Base-by-base conservation (phyloP, 441 rosid species). In the Mallotus japonicus region DNA sequence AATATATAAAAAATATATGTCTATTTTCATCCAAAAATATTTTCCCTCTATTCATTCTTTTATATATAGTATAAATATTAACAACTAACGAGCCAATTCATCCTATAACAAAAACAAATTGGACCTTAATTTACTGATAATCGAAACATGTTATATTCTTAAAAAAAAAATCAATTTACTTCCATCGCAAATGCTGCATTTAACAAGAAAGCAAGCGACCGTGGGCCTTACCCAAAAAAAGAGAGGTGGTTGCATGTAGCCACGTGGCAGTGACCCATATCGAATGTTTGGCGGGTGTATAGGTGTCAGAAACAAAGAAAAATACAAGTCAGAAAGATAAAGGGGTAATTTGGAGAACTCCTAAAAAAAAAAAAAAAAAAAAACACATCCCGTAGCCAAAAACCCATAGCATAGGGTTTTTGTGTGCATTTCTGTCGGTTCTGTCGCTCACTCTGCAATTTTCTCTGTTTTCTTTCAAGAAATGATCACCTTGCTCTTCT, bases 241-340 rank as follows among this genome's bases (percentile, higher is more conserved):
- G 51, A 44, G 9, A 34, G 5, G 72, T 59, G 59, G 73, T 46
- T 75, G 74, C 73, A 72, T 76, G 79, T 16, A 13, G 83, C 85
- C 89, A 87, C 86, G 81, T 83, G 83, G 75, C 56, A 5, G 8
- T 0, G 47, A 32, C 34, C 75, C 75, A 28, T 13, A 78, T 67
- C 81, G 75, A 67, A 46, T 76, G 58, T 74, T 75, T 82, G 87
- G 87, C 85, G 83, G 73, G 85, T 83, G 86, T 67, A 32, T 37
- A 37, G 64, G 42, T 75, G 76, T 74, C 72, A 20, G 3, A 34
- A 55, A 5, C 5, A 49, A 12, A 32, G n/a, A n/a, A 17, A 59
- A 13, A 70, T 8, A 4, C 40, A 37, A 37, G 4, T 34, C 40
- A 37, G 40, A 37, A 37, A 53, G 12, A 14, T 8, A n/a, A 3